Base-by-base conservation (phyloP, 352 stramenopile genomes). In the Phytophthora foliorum region DNA sequence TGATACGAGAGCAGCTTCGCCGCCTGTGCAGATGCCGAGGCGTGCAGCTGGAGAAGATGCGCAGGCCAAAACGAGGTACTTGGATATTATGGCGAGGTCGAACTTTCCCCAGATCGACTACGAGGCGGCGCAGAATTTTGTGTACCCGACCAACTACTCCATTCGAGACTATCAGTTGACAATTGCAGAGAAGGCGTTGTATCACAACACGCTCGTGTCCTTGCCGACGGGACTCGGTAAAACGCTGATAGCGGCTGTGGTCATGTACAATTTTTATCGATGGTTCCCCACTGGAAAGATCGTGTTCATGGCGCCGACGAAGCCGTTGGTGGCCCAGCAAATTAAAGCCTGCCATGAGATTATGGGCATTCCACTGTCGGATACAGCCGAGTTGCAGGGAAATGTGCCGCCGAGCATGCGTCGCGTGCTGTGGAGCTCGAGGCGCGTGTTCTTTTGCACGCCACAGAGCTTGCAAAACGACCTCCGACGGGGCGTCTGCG, bases 251-350 rank as follows among this genome's bases (percentile, higher is more conserved):
- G 98, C 98, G 32, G 97, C 97, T 6, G 98, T 99, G 3, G 97
- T 99, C 38, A 99, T 99, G 96, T 99, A 99, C 85, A 99, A 99
- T 86, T 99, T 97, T 69, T 98, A 99, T 74, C 86, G 97, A 6
- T 99, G 97, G 98, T 99, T 99, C 76, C 97, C 97, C 6, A 78
- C 70, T 6, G 91, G 91, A 16, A 96, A 98, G 53, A 95, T 99
- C 41, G 93, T 98, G n/a, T 99, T 99, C 78, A 96, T 99, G 78
- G 98, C 98, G 6, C 98, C 98, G 0, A 99, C 98, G 8, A 94
- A 98, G 75, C 98, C 98, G 5, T 77, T 99, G 21, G 98, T 99
- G 22, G 89, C 90, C 24, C 98, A 99, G 75, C 98, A 99, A 84
- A 98, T 99, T 48, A 73, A 97, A 56, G 98, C 98, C 14, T 99